Evolutionary conservation across 106 monocot species (phyloP), one percentile per base, ranked within the genome.

Genomic region (Allium sativum): DNA sequence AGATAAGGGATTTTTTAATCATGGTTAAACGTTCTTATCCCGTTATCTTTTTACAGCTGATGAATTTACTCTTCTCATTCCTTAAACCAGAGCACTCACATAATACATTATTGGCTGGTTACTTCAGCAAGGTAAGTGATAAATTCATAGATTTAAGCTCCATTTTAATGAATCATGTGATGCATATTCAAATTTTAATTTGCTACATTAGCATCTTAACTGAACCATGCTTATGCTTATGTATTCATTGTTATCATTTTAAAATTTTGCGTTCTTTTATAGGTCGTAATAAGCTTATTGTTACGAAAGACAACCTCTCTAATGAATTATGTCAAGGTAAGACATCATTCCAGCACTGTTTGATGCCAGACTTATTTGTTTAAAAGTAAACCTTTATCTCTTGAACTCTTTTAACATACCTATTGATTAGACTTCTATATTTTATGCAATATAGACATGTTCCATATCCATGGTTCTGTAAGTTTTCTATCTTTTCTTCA

Each of bases 61-160:
- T 83, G 85, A 65, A 72, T 65, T 59, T 86, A 40, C 58, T 91
- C 21, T 91, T 91, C 76, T 91, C 91, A 58, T 91, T 91, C 63
- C 63, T 86, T 17, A 91, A 76, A 65, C 86, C 91, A 40, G 91
- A 78, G 48, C 75, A 70, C 16, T 44, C 78, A 9, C 91, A 86
- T 66, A 74, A 75, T 60, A 74, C 80, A 55, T 61, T 83, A 46
- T 73, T 91, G 54, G 91, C 86, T 56, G 91, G 91, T 65, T 91
- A 86, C 68, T 91, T 91, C 20, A 86, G 91, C 76, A 91, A 91
- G 91, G 91, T 86, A 51, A 8, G 31, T 2, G 5, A 31, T 31
- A 31, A 31, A 31, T 31, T 5, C 31, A 3, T 5, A 31, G 31
- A 0, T 31, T 31, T 31, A 31, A 5, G 31, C 7, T 52, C 3